These are phyloP conservation scores for Paramecium octaurelia DNA, from an alignment of 73 alveolate genomes.

Conservation along the genomic window DNA sequence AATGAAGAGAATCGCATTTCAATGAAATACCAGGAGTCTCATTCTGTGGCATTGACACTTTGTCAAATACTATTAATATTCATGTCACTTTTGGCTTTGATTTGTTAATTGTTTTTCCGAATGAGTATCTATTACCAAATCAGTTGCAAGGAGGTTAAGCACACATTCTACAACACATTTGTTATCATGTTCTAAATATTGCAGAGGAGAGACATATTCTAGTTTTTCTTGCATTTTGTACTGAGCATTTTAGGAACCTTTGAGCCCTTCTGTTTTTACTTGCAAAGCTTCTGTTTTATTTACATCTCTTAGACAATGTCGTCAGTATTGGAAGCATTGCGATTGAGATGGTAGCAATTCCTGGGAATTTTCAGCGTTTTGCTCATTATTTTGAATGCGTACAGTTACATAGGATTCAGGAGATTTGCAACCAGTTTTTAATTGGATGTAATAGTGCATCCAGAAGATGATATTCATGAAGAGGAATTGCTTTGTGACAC, in stretches of 20 bases:
- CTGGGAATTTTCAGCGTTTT: slow-evolving; percentile 49
- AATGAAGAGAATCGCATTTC: background rate
- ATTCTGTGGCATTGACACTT: background rate
- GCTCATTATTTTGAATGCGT: slow-evolving; percentile 43
- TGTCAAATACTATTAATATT: background rate
- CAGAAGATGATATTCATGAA: slow-evolving; percentile 24
- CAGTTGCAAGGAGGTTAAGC: background rate
- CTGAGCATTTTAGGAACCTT: background rate
- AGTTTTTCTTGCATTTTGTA: background rate
- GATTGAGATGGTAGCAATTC: slow-evolving; percentile 56
- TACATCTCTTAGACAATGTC: slow-evolving; percentile 52
- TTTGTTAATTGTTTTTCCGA: slow-evolving; percentile 17
- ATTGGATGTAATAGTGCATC: slow-evolving; percentile 45
- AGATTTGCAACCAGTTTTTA: slow-evolving; percentile 58
- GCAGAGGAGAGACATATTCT: background rate
- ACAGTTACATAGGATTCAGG: slow-evolving; percentile 56
- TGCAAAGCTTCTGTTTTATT: slow-evolving; percentile 48
- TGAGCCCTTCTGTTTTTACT: slow-evolving; percentile 41
- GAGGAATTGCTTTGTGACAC: slow-evolving; percentile 58
- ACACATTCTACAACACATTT: background rate
- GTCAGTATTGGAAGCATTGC: slow-evolving; percentile 54
- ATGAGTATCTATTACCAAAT: slow-evolving; percentile 15
- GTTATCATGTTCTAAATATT: background rate
- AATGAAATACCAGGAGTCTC: background rate
- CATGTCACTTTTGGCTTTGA: background rate